Percentiles rank a stretch among this genome's conserved stretches.
phyloP scores from a whole-genome alignment of 73 alveolate species.

The Paramecium pentaurelia region DNA sequence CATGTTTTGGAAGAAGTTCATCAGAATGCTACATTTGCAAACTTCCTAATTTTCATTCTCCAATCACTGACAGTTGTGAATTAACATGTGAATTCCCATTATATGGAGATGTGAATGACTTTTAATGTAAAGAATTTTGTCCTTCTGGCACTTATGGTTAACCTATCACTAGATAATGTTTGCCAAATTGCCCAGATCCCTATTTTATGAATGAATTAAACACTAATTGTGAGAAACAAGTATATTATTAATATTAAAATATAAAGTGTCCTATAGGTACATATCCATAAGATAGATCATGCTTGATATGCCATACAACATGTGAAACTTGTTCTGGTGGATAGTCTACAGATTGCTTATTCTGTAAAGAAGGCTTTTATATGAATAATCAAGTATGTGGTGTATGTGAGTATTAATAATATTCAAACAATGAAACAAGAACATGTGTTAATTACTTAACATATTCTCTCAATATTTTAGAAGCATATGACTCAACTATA shows the following conservation, averaged over 20 bases:
- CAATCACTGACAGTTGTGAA: not conserved
- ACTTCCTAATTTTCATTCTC: not conserved
- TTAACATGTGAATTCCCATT: not conserved
- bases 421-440: not conserved
- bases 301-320: not conserved
- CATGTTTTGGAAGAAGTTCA: not conserved
- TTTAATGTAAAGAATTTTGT: not conserved
- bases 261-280: not conserved
- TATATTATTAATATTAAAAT: not conserved
- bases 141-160: not conserved
- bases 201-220: not conserved
- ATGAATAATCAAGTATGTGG: not conserved
- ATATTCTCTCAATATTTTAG: not conserved
- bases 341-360: not conserved
- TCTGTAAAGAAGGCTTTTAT: not conserved
- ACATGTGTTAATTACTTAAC: not conserved
- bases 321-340: conserved; percentile 30
- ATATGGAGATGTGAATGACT: not conserved
- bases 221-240: not conserved
- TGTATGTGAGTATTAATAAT: not conserved
- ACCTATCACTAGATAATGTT: not conserved
- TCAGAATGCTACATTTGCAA: not conserved
- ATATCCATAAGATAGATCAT: not conserved
- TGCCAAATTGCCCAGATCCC: not conserved
- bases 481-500: not conserved